phyloP scores from a whole-genome alignment of 805 yeast species.

The Zygotorulaspora chibaensis region DNA sequence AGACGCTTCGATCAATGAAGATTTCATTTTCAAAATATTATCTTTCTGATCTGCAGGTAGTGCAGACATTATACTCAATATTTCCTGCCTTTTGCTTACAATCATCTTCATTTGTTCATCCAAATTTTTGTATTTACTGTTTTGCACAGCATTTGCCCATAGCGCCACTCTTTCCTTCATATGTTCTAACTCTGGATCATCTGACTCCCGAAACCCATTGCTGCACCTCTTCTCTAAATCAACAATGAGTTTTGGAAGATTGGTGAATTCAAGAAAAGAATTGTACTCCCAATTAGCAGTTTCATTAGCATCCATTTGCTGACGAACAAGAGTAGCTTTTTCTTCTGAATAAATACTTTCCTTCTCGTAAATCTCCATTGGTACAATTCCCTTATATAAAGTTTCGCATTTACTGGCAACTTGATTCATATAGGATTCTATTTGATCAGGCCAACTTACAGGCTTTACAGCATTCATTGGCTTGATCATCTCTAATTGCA shows the following conservation, averaged over 20 bases:
- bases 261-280: slow-evolving; percentile 76
- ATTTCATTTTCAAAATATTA: slow-evolving; percentile 53
- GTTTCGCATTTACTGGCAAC: slow-evolving; percentile 41
- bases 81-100: slow-evolving; percentile 34
- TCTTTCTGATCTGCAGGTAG: slow-evolving; percentile 46
- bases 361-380: slow-evolving; percentile 81
- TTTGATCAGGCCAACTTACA: slow-evolving; percentile 62
- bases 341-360: slow-evolving; percentile 86
- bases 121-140: slow-evolving; percentile 29
- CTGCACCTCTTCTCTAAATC: slow-evolving; percentile 42
- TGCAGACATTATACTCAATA: slow-evolving; percentile 32
- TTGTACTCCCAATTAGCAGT: slow-evolving; percentile 73
- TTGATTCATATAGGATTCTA: slow-evolving; percentile 38
- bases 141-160: slow-evolving; percentile 28
- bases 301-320: slow-evolving; percentile 68
- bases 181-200: slow-evolving; percentile 22
- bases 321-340: slow-evolving; percentile 70
- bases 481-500: slow-evolving; percentile 30
- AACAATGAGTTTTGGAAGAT: slow-evolving; percentile 62
- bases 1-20: slow-evolving; percentile 57
- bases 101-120: slow-evolving; percentile 36
- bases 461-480: slow-evolving; percentile 63
- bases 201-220: slow-evolving; percentile 29
- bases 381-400: slow-evolving; percentile 75
- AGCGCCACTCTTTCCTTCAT: slow-evolving; percentile 31